Conservation (phyloP, 345 rosid genomes). For the Turnera subulata region DNA sequence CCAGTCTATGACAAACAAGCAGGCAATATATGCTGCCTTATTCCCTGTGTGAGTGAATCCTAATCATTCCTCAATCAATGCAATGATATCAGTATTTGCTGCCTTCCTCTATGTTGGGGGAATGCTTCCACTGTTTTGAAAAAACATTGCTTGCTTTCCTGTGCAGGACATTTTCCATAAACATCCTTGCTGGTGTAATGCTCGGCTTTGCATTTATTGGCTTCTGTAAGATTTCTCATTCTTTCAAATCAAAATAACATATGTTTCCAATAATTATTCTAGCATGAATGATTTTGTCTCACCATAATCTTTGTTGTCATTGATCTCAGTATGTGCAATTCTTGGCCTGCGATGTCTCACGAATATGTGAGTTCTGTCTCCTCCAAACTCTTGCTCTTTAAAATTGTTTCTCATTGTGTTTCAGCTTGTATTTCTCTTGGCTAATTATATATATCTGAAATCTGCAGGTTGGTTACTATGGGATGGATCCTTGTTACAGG, state of each 20-base stretch:
- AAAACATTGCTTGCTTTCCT: background rate
- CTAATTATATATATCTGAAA: background rate
- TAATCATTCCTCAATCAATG: background rate
- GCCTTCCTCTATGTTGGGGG: background rate
- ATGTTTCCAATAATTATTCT: background rate
- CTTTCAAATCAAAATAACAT: background rate
- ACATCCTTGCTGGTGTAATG: slow-evolving; percentile 35
- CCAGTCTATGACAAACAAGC: background rate
- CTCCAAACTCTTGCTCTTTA: background rate
- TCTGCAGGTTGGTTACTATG: slow-evolving; percentile 38
- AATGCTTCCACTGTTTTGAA: background rate
- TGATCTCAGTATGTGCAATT: slow-evolving; percentile 38
- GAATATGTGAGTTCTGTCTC: slow-evolving; percentile 38
- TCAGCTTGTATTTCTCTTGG: background rate
- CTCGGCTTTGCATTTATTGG: slow-evolving; percentile 44
- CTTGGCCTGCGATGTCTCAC: slow-evolving; percentile 39
- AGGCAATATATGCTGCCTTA: slow-evolving; percentile 8
- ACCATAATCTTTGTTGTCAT: background rate
- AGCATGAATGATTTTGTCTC: background rate
- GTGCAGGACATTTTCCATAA: slow-evolving; percentile 40
- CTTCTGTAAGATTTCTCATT: slow-evolving; percentile 32
- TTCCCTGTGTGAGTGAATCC: slow-evolving; percentile 35
- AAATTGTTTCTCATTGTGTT: background rate
- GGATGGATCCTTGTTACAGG: slow-evolving; percentile 56
- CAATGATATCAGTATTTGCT: background rate